Base-by-base conservation (phyloP, 108 stramenopile genomes). In the Ochromonas danica region DNA sequence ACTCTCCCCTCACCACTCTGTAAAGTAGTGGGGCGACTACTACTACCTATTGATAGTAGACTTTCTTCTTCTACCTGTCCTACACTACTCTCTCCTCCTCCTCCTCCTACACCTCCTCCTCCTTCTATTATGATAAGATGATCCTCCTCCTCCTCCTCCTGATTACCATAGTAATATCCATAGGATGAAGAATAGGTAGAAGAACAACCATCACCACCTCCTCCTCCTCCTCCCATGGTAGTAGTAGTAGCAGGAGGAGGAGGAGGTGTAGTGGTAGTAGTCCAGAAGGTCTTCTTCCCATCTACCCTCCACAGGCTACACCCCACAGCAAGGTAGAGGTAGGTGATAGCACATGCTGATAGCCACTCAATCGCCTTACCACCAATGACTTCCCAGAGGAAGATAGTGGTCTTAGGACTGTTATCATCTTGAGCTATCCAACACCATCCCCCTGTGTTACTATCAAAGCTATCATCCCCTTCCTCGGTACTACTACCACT, bases 291-390 rank as follows among this genome's bases (percentile, higher is more conserved):
- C 22, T 14, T 14, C 45, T 51, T 51, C 30, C 40, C 10, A 31
- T 75, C 72, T 6, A 75, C 38, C 38, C 10, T 27, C 6, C 22
- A 30, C 40, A 75, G 25, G 3, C 38, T 27, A 57, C 41, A 57
- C 6, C 40, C 51, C 3, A 60, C 72, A 75, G 27, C 6, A 10
- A 42, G 3, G 31, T 75, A 75, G 3, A 75, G 51, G 28, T 45
- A 45, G 14, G 72, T 6, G 14, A 75, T 10, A 17, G 38, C 10
- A 3, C 6, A 42, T 10, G 14, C 14, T 10, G 72, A 75, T 6
- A 36, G 41, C 72, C 72, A 75, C 72, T 75, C 72, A 31, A 75
- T 42, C 3, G 10, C 36, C 40, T 75, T 75, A 41, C 72, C 72
- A 36, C 72, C 72, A 36, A 75, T 60, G 10, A 75, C 14, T 36